Conservation (phyloP, 768 basidiomycete species). For the Collybia sordida region DNA sequence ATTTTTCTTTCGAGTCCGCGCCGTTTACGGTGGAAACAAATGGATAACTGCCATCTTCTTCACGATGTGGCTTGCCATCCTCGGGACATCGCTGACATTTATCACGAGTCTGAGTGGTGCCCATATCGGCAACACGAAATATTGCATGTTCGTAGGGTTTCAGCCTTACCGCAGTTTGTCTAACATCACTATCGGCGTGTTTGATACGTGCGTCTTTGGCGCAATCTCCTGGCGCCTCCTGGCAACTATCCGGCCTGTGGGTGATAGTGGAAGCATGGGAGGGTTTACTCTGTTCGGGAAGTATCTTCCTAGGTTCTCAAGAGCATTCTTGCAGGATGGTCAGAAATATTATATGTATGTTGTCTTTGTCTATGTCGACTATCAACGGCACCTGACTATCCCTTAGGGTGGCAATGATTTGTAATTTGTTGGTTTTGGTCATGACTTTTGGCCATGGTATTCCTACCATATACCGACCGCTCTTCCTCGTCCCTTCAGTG, state of each 20-base stretch:
- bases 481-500: no score
- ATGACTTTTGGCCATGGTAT: no score
- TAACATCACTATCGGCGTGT: slow-evolving; percentile 20
- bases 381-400: no score
- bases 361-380: no score
- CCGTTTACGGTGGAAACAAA: background rate
- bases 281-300: slow-evolving; percentile 16
- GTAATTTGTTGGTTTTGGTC: no score
- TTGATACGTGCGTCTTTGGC: slow-evolving; percentile 34
- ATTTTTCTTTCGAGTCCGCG: slow-evolving; percentile 2
- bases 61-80: background rate
- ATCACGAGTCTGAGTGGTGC: background rate
- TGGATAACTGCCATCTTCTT: background rate
- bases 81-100: background rate
- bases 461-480: no score
- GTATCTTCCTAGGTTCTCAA: slow-evolving; percentile 20
- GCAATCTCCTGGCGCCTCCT: slow-evolving; percentile 29
- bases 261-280: slow-evolving; percentile 1
- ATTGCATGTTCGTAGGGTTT: slow-evolving; percentile 27
- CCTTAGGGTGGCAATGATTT: no score
- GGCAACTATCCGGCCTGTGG: slow-evolving; percentile 3
- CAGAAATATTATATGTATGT: slow-evolving; percentile 30
- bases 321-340: slow-evolving; percentile 23
- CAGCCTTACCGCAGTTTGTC: slow-evolving; percentile 21
- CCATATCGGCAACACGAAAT: slow-evolving; percentile 18